Evolutionary conservation across 2,329 filamentous ascomycete species (phyloP).

Genomic region (Aschersonia sp.): DNA sequence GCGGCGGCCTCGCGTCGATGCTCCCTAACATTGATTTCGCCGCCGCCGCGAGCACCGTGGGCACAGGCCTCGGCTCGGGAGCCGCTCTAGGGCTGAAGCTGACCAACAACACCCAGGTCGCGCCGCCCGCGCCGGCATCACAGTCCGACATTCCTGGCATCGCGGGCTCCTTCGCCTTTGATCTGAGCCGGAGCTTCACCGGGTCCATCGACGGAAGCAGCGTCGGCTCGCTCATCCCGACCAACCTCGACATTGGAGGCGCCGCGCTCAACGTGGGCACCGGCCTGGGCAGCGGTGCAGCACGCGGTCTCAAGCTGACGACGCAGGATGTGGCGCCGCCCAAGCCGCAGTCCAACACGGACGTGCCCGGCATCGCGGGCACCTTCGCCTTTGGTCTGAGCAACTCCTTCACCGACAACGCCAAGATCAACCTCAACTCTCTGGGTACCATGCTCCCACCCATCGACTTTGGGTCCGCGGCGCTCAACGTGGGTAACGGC

Average conservation of each 20-base stretch:
- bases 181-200: background rate
- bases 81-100: constrained; percentile 5
- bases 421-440: background rate
- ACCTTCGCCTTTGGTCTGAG: constrained; percentile 3
- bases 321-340: background rate
- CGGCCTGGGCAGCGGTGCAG: constrained; percentile 6
- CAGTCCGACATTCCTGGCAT: constrained; percentile 2
- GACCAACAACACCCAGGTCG: background rate
- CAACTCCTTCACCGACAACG: constrained; percentile 1
- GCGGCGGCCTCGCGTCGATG: constrained; percentile 1
- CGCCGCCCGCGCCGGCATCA: background rate
- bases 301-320: constrained; percentile 1
- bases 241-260: constrained; percentile 1
- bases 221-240: background rate
- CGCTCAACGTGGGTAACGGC: constrained; percentile 2
- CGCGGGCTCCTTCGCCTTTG: constrained; percentile 2
- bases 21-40: constrained; percentile 4
- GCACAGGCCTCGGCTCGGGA: constrained; percentile 2
- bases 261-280: constrained; percentile 6
- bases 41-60: background rate
- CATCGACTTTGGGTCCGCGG: constrained; percentile 1
- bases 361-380: constrained; percentile 2
- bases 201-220: background rate
- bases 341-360: background rate
- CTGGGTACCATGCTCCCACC: constrained; percentile 1